Evolutionary conservation across 1,139 yeast species (phyloP).

Genomic region (Yamadazyma kanchanaburiensis): DNA sequence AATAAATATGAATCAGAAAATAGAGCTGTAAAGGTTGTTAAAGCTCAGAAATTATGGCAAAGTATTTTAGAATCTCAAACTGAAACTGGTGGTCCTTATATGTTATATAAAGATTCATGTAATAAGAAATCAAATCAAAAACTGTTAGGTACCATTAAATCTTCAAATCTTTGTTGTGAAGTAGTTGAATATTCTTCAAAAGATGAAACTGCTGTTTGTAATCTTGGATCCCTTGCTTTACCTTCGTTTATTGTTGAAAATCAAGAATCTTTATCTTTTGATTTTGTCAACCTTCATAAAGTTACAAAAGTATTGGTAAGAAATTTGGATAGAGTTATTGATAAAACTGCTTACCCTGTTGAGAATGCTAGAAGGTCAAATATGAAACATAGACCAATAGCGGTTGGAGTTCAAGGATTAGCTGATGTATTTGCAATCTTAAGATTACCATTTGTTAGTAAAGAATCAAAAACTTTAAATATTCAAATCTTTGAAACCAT

Average conservation of each 20-base stretch:
- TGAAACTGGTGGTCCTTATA: constrained; percentile 59
- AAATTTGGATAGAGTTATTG: constrained; percentile 75
- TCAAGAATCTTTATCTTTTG: constrained; percentile 48
- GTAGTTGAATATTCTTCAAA: constrained; percentile 53
- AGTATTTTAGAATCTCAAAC: constrained; percentile 54
- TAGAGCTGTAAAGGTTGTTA: constrained; percentile 32
- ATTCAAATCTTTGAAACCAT: constrained; percentile 85
- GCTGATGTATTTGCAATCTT: constrained; percentile 81
- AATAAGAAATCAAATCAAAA: constrained; percentile 52
- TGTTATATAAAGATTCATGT: constrained; percentile 57
- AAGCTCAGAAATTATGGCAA: constrained; percentile 54
- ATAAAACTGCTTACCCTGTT: constrained; percentile 77
- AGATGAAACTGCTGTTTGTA: constrained; percentile 57
- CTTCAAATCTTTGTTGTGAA: constrained; percentile 59
- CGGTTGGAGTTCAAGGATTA: constrained; percentile 86
- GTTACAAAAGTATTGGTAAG: constrained; percentile 72
- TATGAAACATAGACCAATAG: constrained; percentile 78
- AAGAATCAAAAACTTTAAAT: constrained; percentile 67
- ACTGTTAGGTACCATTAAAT: constrained; percentile 53
- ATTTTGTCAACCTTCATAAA: constrained; percentile 67
- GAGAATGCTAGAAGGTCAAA: constrained; percentile 67
- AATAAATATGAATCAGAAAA: constrained; percentile 43
- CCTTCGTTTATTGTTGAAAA: constrained; percentile 37
- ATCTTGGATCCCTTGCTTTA: constrained; percentile 51
- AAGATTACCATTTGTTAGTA: constrained; percentile 77